These are phyloP conservation scores for Citrus trifoliata DNA, from an alignment of 345 rosid species.

Conservation along the genomic window DNA sequence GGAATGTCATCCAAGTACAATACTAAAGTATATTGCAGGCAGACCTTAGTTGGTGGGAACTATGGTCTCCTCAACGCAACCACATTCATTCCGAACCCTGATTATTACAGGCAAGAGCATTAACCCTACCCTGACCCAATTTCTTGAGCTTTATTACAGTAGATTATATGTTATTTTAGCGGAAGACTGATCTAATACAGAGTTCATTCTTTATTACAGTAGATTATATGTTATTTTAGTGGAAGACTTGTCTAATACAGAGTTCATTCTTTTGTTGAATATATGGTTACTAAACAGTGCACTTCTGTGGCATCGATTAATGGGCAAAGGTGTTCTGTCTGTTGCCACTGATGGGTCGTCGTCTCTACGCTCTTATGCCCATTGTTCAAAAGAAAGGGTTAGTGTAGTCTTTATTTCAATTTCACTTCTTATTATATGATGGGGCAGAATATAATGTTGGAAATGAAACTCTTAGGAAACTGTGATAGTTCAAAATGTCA, in stretches of 20 bases:
- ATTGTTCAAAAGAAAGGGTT: slow-evolving; percentile 95
- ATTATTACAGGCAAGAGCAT: slow-evolving; percentile 82
- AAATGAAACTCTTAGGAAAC: neutral
- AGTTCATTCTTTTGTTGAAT: slow-evolving; percentile 12
- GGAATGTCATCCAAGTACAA: slow-evolving; percentile 91
- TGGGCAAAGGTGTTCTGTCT: slow-evolving; percentile 81
- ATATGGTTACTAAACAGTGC: slow-evolving; percentile 46
- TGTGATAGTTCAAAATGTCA: neutral
- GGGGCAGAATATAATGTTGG: neutral
- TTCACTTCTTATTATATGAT: neutral
- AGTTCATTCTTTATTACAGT: neutral
- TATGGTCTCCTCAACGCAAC: slow-evolving; percentile 76
- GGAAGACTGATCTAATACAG: slow-evolving; percentile 7
- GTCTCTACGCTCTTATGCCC: slow-evolving; percentile 73
- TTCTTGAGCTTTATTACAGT: neutral
- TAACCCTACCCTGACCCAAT: neutral
- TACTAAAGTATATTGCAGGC: slow-evolving; percentile 97
- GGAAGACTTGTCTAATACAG: slow-evolving; percentile 9
- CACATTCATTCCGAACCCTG: slow-evolving; percentile 76
- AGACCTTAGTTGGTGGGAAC: slow-evolving; percentile 87
- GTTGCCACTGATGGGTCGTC: slow-evolving; percentile 48
- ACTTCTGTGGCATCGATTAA: slow-evolving; percentile 92
- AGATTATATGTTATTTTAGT: neutral
- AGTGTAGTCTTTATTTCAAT: slow-evolving; percentile 23
- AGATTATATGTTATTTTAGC: neutral